Conservation (phyloP, 208 protist genomes). For the Trypanosoma theileri region DNA sequence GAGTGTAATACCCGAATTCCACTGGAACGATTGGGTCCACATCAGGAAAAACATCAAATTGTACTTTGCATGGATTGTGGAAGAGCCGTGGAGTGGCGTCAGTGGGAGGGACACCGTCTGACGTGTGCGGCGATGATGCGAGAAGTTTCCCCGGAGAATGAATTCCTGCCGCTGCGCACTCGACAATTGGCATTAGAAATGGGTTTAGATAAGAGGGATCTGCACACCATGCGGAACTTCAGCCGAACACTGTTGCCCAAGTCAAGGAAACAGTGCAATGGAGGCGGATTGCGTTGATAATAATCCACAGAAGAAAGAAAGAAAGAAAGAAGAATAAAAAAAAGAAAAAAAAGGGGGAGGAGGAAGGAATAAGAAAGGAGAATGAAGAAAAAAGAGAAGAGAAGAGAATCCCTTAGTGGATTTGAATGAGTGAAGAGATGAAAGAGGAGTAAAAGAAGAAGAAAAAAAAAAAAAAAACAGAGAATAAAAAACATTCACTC, state of each 20-base stretch:
- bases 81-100: conserved; percentile 82
- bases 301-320: neutral
- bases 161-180: conserved; percentile 84
- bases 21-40: conserved; percentile 75
- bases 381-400: neutral
- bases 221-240: conserved; percentile 81
- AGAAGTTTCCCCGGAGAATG: conserved; percentile 86
- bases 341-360: neutral
- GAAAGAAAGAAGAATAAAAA: too few species aligned
- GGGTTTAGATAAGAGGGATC: conserved; percentile 84
- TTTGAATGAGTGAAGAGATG: too few species aligned
- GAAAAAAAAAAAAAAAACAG: too few species aligned
- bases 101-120: conserved; percentile 87
- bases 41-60: conserved; percentile 89
- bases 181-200: conserved; percentile 83
- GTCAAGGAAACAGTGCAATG: conserved; percentile 32
- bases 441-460: too few species aligned
- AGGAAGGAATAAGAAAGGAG: conserved; percentile 2
- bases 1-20: conserved; percentile 82
- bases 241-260: conserved; percentile 57
- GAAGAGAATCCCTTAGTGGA: neutral
- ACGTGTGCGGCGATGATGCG: conserved; percentile 87
- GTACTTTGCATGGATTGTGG: conserved; percentile 90
- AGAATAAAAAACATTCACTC: too few species aligned
- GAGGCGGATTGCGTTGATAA: neutral